phyloP scores from a whole-genome alignment of 495 filamentous ascomycete species.

The Echria macrotheca region DNA sequence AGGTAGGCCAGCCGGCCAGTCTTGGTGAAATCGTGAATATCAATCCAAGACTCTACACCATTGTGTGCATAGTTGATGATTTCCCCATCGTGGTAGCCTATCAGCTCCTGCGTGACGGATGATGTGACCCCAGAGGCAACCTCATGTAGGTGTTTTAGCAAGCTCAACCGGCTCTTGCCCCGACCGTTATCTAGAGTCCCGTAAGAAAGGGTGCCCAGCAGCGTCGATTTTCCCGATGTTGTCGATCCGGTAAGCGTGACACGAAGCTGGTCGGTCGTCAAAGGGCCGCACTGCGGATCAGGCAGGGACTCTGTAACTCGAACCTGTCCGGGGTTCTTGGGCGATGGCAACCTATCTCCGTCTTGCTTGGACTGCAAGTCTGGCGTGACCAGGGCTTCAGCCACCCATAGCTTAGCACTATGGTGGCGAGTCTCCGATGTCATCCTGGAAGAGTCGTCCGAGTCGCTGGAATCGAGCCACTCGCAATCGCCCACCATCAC shows the following conservation, averaged over 20 bases:
- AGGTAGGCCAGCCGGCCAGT: conserved; percentile 76
- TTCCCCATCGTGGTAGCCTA: conserved; percentile 67
- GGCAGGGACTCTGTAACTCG: conserved; percentile 15
- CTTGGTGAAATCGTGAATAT: conserved; percentile 75
- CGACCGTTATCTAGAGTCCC: conserved; percentile 87
- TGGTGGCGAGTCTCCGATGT: conserved; percentile 16
- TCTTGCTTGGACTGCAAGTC: conserved; percentile 26
- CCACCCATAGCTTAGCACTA: conserved; percentile 71
- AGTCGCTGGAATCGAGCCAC: conserved; percentile 44
- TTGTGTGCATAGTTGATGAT: conserved; percentile 83
- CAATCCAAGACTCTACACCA: conserved; percentile 88
- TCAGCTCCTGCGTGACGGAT: conserved; percentile 85
- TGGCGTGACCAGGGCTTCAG: conserved; percentile 61
- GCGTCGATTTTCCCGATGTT: conserved; percentile 87
- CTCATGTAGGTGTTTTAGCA: conserved; percentile 93
- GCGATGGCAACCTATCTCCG: background rate
- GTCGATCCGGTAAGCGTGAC: conserved; percentile 86
- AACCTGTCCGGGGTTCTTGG: conserved; percentile 5
- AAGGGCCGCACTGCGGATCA: conserved; percentile 27
- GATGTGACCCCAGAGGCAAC: conserved; percentile 87
- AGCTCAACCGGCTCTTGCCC: conserved; percentile 77
- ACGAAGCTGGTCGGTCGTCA: conserved; percentile 70
- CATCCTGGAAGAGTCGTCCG: conserved; percentile 2
- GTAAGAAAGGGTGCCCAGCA: conserved; percentile 82
- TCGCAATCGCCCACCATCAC: conserved; percentile 85